These are phyloP conservation scores for Trichosporon faecale DNA, from an alignment of 1,284 basidiomycete species.

Conservation along the genomic window DNA sequence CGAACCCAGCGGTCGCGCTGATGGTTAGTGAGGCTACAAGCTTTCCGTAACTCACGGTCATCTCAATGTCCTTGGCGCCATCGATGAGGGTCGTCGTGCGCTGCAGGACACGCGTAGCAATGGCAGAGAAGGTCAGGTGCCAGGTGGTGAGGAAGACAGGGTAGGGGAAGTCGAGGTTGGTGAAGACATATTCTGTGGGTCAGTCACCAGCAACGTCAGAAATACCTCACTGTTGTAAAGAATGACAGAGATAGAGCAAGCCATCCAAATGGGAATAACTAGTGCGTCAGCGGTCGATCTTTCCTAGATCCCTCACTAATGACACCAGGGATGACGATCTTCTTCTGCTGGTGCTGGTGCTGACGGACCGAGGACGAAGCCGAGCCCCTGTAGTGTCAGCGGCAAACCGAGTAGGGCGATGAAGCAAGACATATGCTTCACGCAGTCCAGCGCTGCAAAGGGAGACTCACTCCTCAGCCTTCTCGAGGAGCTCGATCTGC, in stretches of 20 bases:
- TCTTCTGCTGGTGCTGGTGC: constrained; percentile 37
- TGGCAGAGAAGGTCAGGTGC: constrained; percentile 78
- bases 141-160: constrained; percentile 86
- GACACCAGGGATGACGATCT: constrained; percentile 50
- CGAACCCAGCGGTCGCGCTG: constrained; percentile 71
- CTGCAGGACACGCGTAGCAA: constrained; percentile 84
- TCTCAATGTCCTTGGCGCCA: constrained; percentile 78
- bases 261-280: constrained; percentile 63
- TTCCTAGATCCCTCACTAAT: constrained; percentile 43
- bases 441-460: neutral
- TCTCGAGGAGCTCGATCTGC: constrained; percentile 21
- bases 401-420: neutral
- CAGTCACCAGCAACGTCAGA: neutral
- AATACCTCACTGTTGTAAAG: constrained; percentile 74
- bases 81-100: constrained; percentile 87
- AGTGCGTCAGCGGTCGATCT: neutral
- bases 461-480: constrained; percentile 26
- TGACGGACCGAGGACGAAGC: constrained; percentile 2
- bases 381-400: constrained; percentile 11
- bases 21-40: neutral
- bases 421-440: neutral
- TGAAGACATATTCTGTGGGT: constrained; percentile 68
- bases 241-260: constrained; percentile 84
- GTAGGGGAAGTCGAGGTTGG: constrained; percentile 72
- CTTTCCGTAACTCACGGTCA: constrained; percentile 57